Evolutionary conservation across 495 filamentous ascomycete species (phyloP).

Genomic region (Oleoguttula mirabilis): DNA sequence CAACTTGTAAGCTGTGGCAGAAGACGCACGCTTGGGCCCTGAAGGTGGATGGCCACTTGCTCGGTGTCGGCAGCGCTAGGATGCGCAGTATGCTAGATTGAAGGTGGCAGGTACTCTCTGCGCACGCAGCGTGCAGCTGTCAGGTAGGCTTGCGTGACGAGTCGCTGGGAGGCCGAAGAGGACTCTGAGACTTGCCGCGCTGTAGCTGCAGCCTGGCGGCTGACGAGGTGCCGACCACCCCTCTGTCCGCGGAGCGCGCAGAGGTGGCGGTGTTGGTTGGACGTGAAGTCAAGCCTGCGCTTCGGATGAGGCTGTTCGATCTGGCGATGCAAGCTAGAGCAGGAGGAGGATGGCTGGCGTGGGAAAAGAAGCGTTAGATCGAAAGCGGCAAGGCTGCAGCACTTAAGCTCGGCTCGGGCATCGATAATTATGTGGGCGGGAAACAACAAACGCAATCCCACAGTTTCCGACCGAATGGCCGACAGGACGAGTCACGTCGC

Average conservation of each 20-base stretch:
- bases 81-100: not conserved
- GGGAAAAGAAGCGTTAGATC: not conserved
- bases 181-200: too few relatives aligned
- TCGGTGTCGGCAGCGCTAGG: not conserved
- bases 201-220: not conserved
- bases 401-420: too few relatives aligned
- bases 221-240: not conserved
- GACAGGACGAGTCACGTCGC: too few relatives aligned
- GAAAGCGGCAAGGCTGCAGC: not conserved
- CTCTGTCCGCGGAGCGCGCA: not conserved
- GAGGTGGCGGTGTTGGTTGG: not conserved
- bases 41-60: not conserved
- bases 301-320: not conserved
- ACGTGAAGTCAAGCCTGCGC: not conserved
- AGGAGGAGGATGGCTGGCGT: not conserved
- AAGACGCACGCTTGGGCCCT: not conserved
- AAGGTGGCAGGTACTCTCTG: not conserved
- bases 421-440: too few relatives aligned
- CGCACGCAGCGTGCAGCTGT: not conserved
- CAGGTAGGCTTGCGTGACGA: too few relatives aligned
- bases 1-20: too few relatives aligned
- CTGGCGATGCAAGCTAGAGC: not conserved
- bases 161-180: too few relatives aligned
- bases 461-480: too few relatives aligned
- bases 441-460: too few relatives aligned